Conservation (phyloP, 2,329 filamentous ascomycete species). For the Colletotrichum sp. region DNA sequence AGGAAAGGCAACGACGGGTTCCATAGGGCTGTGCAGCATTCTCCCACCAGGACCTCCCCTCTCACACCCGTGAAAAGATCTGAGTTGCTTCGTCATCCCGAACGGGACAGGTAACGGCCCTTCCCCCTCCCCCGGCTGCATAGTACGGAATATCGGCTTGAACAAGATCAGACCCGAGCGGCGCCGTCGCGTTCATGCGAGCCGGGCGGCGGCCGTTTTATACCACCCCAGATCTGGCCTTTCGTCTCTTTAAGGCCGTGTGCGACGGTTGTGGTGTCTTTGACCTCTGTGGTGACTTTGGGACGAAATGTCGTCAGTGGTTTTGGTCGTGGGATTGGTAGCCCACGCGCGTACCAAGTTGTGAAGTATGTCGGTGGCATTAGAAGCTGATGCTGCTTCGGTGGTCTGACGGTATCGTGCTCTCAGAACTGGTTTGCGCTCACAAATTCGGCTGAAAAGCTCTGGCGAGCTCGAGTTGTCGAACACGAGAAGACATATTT, state of each 20-base stretch:
- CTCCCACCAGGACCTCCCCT: background rate
- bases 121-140: background rate
- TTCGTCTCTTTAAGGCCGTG: background rate
- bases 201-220: background rate
- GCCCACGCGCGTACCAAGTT: background rate
- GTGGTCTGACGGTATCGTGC: background rate
- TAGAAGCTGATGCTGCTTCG: accelerated
- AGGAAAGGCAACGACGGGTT: background rate
- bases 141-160: background rate
- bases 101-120: background rate
- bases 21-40: background rate
- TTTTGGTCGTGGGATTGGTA: background rate
- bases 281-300: background rate
- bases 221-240: background rate
- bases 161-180: background rate
- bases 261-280: background rate
- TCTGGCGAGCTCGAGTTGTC: accelerated
- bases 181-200: background rate
- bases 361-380: background rate
- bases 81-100: background rate
- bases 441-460: accelerated
- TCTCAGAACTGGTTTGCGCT: background rate
- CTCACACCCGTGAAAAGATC: background rate
- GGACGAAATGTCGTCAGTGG: background rate
- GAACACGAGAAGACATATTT: accelerated